Evolutionary conservation across 2,329 filamentous ascomycete genomes (phyloP).

Genomic region (Ophiostoma sp.): DNA sequence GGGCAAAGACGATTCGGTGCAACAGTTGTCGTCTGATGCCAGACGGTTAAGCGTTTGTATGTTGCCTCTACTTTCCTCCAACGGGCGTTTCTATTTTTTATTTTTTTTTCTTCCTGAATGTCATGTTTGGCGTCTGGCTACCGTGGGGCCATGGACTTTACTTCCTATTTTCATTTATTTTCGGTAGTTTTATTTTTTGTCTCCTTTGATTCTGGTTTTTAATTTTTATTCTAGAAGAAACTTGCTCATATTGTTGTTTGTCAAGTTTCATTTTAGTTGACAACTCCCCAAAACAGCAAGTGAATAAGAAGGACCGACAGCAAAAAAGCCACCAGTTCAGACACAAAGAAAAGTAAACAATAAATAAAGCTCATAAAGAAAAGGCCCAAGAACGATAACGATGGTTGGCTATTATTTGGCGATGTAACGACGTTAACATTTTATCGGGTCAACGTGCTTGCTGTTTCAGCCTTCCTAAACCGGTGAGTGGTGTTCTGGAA

Average conservation of each 20-base stretch:
- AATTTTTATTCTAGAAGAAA: not conserved
- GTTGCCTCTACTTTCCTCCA: not conserved
- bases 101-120: not conserved
- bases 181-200: not conserved
- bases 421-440: slow-evolving; percentile 11
- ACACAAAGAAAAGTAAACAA: not conserved
- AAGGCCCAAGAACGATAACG: not conserved
- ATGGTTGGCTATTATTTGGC: not conserved
- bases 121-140: not conserved
- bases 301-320: slow-evolving; percentile 4
- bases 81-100: not conserved
- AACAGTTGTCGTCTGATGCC: not conserved
- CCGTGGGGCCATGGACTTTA: not conserved
- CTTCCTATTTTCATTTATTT: not conserved
- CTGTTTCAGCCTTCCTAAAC: not conserved
- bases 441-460: not conserved
- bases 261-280: not conserved
- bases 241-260: not conserved
- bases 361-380: not conserved
- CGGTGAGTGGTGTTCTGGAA: not conserved
- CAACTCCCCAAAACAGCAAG: not conserved
- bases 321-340: not conserved
- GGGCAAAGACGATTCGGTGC: not conserved
- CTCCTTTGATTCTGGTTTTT: not conserved
- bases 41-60: not conserved